These are phyloP conservation scores for Chlamydomonas sp. DNA, from an alignment of 139 green algal species.

Conservation along the genomic window DNA sequence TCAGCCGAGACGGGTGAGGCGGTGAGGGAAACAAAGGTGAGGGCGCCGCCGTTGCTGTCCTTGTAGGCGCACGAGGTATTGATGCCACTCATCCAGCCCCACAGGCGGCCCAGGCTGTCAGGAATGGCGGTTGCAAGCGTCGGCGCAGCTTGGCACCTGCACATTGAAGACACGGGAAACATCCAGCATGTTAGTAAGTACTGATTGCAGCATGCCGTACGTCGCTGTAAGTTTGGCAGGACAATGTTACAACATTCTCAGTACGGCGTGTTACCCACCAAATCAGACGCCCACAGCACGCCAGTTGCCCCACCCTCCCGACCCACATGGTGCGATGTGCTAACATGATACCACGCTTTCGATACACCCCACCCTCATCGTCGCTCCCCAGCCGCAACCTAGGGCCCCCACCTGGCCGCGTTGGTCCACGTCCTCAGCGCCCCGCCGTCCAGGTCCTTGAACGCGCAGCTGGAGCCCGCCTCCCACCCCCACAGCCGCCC, in stretches of 20 bases:
- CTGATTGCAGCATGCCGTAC: too few species aligned
- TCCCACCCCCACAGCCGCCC: slow-evolving; percentile 28
- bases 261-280: too few species aligned
- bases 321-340: background rate
- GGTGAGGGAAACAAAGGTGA: too few species aligned
- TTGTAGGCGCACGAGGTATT: too few species aligned
- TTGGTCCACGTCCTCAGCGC: slow-evolving; percentile 15
- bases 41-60: too few species aligned
- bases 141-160: slow-evolving; percentile 15
- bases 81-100: slow-evolving; percentile 8
- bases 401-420: background rate
- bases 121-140: slow-evolving; percentile 12
- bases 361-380: too few species aligned
- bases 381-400: too few species aligned
- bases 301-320: background rate
- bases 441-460: slow-evolving; percentile 28
- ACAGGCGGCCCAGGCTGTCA: background rate
- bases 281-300: too few species aligned
- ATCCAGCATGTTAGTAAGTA: background rate
- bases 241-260: too few species aligned
- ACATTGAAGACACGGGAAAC: background rate
- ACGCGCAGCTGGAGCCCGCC: slow-evolving; percentile 3
- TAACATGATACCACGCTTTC: too few species aligned
- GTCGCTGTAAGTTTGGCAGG: too few species aligned
- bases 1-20: too few species aligned